phyloP scores from a whole-genome alignment of 2,329 filamentous ascomycete genomes.

The Fusarium duplospermum region DNA sequence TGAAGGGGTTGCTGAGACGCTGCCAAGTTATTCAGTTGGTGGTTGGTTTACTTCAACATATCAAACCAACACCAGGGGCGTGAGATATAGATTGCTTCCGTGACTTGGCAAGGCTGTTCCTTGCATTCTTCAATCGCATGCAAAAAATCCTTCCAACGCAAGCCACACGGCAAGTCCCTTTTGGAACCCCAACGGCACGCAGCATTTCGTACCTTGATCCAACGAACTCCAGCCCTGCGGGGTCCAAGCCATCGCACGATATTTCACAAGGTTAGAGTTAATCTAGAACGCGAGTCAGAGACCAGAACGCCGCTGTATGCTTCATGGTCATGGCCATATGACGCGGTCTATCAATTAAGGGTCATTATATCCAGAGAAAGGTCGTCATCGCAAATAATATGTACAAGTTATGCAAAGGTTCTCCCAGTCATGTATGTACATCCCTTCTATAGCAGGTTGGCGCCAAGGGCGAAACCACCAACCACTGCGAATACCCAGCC shows the following conservation, averaged over 20 bases:
- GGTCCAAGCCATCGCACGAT: neutral
- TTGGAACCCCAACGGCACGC: neutral
- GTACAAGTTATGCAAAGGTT: conserved; percentile 17
- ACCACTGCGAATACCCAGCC: conserved; percentile 32
- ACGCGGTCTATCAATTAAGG: conserved; percentile 28
- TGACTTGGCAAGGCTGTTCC: neutral
- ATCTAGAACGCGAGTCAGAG: neutral
- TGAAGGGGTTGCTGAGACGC: neutral
- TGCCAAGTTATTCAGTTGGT: neutral
- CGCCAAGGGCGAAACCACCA: conserved; percentile 38
- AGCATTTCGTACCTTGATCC: neutral
- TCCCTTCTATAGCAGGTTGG: conserved; percentile 39
- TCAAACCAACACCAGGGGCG: neutral
- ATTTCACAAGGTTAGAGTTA: neutral
- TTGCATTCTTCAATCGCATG: neutral
- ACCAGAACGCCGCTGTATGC: conserved; percentile 31
- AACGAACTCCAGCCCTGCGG: neutral
- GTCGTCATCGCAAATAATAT: conserved; percentile 18
- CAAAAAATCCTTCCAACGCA: neutral
- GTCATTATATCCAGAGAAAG: conserved; percentile 21
- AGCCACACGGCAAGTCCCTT: neutral
- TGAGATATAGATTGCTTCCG: neutral
- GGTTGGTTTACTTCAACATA: neutral
- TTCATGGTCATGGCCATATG: neutral
- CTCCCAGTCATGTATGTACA: neutral